phyloP scores from a whole-genome alignment of 1,284 basidiomycete species.

The Thecaphora frezii region DNA sequence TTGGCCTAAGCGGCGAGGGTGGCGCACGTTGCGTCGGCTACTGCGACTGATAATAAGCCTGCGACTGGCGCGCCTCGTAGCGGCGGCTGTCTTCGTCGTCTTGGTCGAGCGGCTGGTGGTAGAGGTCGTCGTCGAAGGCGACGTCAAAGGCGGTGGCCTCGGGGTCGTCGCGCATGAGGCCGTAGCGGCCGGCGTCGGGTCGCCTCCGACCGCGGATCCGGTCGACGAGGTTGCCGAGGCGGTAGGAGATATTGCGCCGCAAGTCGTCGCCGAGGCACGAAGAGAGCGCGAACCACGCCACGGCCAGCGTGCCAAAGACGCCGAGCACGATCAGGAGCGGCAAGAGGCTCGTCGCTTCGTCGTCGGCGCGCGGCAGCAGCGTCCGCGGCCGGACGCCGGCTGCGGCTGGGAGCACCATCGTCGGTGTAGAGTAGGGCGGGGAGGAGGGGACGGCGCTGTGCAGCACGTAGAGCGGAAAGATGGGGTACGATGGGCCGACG shows the following conservation, averaged over 20 bases:
- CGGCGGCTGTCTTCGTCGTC: neutral
- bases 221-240: constrained; percentile 17
- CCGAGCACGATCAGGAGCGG: constrained; percentile 39
- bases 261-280: constrained; percentile 36
- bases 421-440: no score
- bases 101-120: neutral
- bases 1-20: no score
- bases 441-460: no score
- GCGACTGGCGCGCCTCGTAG: neutral
- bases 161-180: constrained; percentile 17
- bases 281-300: constrained; percentile 38
- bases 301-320: constrained; percentile 22
- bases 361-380: constrained; percentile 1
- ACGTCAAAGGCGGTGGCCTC: constrained; percentile 29
- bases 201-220: constrained; percentile 6
- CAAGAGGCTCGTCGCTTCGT: constrained; percentile 23
- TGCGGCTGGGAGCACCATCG: no score
- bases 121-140: constrained; percentile 32
- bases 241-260: constrained; percentile 15
- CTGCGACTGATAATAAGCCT: neutral
- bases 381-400: no score
- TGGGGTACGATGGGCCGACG: no score
- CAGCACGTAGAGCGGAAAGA: no score
- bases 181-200: neutral
- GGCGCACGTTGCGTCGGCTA: no score